Evolutionary conservation across 2,329 filamentous ascomycete species (phyloP), one percentile per base, ranked within the genome.

Genomic region (Pleurostoma richardsiae): DNA sequence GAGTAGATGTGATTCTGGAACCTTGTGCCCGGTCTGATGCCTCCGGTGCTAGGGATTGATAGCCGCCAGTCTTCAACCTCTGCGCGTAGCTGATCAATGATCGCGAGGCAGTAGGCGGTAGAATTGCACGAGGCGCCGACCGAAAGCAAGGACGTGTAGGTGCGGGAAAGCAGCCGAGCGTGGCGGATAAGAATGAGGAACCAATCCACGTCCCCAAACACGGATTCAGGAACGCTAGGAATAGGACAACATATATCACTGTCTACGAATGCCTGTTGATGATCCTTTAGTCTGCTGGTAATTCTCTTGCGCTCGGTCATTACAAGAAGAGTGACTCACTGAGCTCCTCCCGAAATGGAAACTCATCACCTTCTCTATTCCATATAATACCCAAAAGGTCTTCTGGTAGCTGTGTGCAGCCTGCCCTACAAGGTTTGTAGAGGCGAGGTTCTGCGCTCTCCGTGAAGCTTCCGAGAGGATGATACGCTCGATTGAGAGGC

Each of bases 341-440:
- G 62, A 64, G 31, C 56, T 59, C 40, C 61, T 57, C 10, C 61
- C 60, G 31, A 63, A 58, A 29, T 60, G 53, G 33, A 61, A 61
- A 44, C 55, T 58, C 5, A 55, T 54, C 2, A 57, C 44, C 42
- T 61, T 61, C 31, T 62, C 59, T 26, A 62, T 50, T 5, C 44
- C 39, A 29, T 61, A 62, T 1, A 62, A 39, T 2, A 54, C 49
- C 59, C 59, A 62, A 38, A 62, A 62, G 0, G 58, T 56, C 40
- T 52, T 59, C 29, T 62, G 60, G n/a, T 59, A 64, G 1, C 49
- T 45, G 2, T 48, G 19, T 2, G 46, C 48, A 0, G 50, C 43
- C 3, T 41, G 42, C 5, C 50, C 56, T 1, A 51, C 44, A 11
- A 58, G 46, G 6, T 50, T 57, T 30, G 49, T 49, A 4, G 49